A percentile compares a stretch with the other conserved stretches of the same genome.
These are phyloP conservation scores for Talaromyces sp. DNA, from an alignment of 2,329 filamentous ascomycete genomes.

Conservation along the genomic window DNA sequence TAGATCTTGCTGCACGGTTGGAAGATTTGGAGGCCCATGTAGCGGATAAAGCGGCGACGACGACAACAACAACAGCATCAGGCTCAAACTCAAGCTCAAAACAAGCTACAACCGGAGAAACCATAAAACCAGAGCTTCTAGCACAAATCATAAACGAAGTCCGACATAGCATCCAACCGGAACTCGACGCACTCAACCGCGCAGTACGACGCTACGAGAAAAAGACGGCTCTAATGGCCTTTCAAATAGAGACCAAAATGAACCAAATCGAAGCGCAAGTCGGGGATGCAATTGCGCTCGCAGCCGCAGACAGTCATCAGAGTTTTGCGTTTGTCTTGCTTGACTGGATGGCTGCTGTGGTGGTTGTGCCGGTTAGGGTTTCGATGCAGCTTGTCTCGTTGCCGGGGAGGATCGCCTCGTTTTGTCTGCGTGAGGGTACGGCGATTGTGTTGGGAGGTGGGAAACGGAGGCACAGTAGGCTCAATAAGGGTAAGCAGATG, in stretches of 20 bases:
- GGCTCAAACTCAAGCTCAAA: neutral
- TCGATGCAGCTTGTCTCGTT: constrained; percentile 27
- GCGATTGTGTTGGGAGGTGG: neutral
- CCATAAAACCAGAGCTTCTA: constrained; percentile 29
- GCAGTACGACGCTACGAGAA: constrained; percentile 91
- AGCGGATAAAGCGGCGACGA: constrained; percentile 28
- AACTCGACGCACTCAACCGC: constrained; percentile 81
- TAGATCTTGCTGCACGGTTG: constrained; percentile 60
- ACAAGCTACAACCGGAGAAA: constrained; percentile 16
- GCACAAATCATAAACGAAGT: constrained; percentile 50
- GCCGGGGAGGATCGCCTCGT: constrained; percentile 24
- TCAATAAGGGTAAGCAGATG: constrained; percentile 23
- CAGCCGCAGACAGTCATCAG: constrained; percentile 51
- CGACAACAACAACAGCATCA: too few species aligned
- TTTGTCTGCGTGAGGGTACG: constrained; percentile 18
- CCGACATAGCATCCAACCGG: constrained; percentile 64
- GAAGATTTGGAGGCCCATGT: constrained; percentile 62
- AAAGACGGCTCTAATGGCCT: constrained; percentile 67
- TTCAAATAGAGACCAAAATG: constrained; percentile 71
- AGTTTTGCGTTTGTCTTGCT: constrained; percentile 28
- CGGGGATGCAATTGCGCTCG: constrained; percentile 73
- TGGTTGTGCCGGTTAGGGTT: constrained; percentile 35
- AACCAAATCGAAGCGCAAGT: constrained; percentile 65
- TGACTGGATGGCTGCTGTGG: constrained; percentile 31
- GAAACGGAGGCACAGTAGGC: neutral